A percentile compares a stretch with the other conserved stretches of the same genome.
Evolutionary conservation across 192 early-diverging fungal species (phyloP).

Genomic region (Backusella tarrabulga): DNA sequence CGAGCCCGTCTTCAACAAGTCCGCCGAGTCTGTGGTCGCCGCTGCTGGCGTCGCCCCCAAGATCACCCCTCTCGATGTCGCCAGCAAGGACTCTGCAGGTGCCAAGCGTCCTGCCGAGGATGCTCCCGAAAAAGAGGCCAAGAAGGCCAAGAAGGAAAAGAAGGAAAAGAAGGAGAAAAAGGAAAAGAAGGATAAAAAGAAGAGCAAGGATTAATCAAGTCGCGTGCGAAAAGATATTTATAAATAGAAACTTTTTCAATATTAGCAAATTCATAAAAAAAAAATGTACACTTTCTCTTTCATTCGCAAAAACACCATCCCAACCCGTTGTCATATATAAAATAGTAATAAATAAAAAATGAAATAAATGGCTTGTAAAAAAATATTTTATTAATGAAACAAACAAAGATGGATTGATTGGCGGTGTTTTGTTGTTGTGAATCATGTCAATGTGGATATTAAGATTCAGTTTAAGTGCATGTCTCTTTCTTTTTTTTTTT

Average conservation of each 20-base stretch:
- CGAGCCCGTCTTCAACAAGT: slow-evolving; percentile 21
- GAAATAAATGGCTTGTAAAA: neutral
- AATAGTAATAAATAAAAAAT: neutral
- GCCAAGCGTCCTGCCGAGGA: slow-evolving; percentile 41
- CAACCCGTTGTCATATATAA: neutral
- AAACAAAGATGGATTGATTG: neutral
- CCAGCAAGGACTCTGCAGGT: slow-evolving; percentile 33
- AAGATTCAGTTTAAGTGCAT: neutral
- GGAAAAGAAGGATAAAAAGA: slow-evolving; percentile 42
- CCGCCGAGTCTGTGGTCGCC: slow-evolving; percentile 24
- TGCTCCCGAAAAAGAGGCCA: slow-evolving; percentile 19
- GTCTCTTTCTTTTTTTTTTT: too few species aligned
- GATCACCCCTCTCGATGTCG: slow-evolving; percentile 34
- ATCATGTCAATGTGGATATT: neutral
- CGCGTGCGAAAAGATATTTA: neutral
- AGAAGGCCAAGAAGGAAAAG: slow-evolving; percentile 46
- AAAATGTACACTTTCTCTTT: neutral
- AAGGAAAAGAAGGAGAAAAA: slow-evolving; percentile 47
- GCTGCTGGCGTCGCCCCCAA: slow-evolving; percentile 40
- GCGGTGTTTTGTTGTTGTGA: neutral
- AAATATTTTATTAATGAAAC: neutral
- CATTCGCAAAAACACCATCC: neutral
- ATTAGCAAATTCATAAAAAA: slow-evolving; percentile 4
- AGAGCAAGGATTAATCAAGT: slow-evolving; percentile 32
- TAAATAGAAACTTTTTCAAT: neutral